Evolutionary conservation across 2,329 filamentous ascomycete genomes (phyloP), one percentile per base, ranked within the genome.

Genomic region (Aurifilum marmelostoma): DNA sequence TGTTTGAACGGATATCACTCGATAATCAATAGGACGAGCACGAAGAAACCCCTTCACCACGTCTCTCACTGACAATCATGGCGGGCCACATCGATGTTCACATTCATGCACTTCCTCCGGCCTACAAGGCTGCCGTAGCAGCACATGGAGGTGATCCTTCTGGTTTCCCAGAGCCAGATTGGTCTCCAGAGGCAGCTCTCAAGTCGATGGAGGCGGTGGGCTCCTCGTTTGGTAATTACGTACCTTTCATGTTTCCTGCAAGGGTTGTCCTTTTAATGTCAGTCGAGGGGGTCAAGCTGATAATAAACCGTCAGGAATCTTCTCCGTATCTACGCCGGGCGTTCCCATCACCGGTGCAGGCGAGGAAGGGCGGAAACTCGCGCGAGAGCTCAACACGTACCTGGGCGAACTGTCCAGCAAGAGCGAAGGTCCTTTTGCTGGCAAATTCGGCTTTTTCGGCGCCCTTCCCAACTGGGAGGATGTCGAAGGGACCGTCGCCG

Each of bases 251-350:
- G 12, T 64, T 37, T 16, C 60, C 34, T 34, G 7, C 2, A 61
- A 4, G 18, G 8, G 12, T 43, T 32, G 24, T 11, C 16, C 12
- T 3, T 11, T 8, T 14, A 11, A n/a, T 47, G 7, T n/a, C 14
- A 27, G 54, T 9, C 16, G 24, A 3, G 7, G n/a, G 9, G 34
- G 34, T 11, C 8, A n/a, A 9, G 34, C 66, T 67, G 39, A 67
- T 14, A n/a, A n/a, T 6, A 4, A 16, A 75, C 79, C 67, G 21
- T 9, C 71, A n/a, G 82, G 69, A 76, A 69, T 71, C n/a, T 27
- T 71, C 12, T 71, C 69, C 9, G 50, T 71, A 32, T 69, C 69
- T 11, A 59, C 69, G 16, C 69, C 69, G 18, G 69, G 69, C 8
- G 69, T 69, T 4, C 69, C 69, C 16, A 66, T 71, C 47, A 68